Conservation (phyloP, 129 eudicot genomes). For the Lactuca sativa region DNA sequence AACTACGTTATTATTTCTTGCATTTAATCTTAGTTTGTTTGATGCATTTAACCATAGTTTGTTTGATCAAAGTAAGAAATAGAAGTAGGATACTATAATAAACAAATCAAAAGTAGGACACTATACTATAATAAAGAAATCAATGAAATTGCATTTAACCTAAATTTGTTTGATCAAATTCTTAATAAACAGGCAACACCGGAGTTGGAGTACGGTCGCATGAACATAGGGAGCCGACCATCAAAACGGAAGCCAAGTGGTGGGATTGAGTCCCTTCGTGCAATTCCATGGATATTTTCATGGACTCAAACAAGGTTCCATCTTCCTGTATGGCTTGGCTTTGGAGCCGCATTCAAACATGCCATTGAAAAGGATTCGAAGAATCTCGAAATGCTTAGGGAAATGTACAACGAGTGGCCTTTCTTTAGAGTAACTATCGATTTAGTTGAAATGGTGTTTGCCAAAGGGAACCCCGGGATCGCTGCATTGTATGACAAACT, state of each 20-base stretch:
- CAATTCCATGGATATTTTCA: conserved; percentile 85
- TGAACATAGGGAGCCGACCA: conserved; percentile 88
- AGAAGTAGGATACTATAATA: too few species aligned
- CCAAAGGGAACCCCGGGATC: conserved; percentile 81
- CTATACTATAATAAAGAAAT: too few species aligned
- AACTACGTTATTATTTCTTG: too few species aligned
- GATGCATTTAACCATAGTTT: too few species aligned
- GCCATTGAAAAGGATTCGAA: conserved; percentile 53
- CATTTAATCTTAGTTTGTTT: too few species aligned
- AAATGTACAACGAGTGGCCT: conserved; percentile 76
- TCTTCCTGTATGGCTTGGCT: conserved; percentile 86
- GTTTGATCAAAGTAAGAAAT: too few species aligned
- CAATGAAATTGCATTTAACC: too few species aligned
- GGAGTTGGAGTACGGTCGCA: conserved; percentile 75
- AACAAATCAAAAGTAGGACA: too few species aligned
- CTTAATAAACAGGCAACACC: conserved; percentile 62
- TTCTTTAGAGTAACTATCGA: conserved; percentile 85
- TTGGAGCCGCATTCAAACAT: conserved; percentile 68
- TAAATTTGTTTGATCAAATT: neutral
- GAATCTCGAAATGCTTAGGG: conserved; percentile 62
- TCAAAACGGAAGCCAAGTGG: conserved; percentile 82
- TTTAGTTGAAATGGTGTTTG: conserved; percentile 79
- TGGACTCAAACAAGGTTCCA: conserved; percentile 86
- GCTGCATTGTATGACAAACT: conserved; percentile 77
- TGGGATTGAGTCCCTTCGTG: conserved; percentile 82